A percentile compares a stretch with the other conserved stretches of the same genome.
Evolutionary conservation across 1,284 basidiomycete species (phyloP).

Genomic region (Leccinum pachyderme): DNA sequence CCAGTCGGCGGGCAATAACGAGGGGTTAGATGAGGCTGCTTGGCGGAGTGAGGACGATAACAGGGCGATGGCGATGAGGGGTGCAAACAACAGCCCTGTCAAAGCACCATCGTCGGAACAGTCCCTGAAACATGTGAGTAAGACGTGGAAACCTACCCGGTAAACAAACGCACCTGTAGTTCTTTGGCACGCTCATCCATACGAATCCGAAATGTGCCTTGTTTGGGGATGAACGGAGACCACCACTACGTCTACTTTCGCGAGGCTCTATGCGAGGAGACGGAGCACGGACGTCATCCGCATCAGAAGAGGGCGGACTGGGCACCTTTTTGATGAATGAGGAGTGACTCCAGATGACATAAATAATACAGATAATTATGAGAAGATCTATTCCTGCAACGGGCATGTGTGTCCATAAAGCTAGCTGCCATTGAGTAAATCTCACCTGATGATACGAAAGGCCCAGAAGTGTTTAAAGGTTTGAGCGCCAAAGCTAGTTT

Average conservation of each 20-base stretch:
- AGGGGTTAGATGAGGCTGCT: constrained; percentile 23
- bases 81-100: constrained; percentile 76
- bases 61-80: constrained; percentile 69
- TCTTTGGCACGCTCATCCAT: constrained; percentile 89
- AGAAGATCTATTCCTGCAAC: constrained; percentile 59
- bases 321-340: constrained; percentile 33
- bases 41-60: constrained; percentile 52
- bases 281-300: constrained; percentile 26
- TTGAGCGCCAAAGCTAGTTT: constrained; percentile 18
- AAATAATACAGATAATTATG: constrained; percentile 54
- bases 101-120: constrained; percentile 82
- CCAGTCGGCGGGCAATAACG: constrained; percentile 61
- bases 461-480: constrained; percentile 3
- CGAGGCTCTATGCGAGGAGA: constrained; percentile 43
- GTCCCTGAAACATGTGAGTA: constrained; percentile 47
- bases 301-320: constrained; percentile 21
- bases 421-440: not conserved
- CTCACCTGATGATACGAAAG: constrained; percentile 29
- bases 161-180: constrained; percentile 60
- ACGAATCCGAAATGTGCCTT: constrained; percentile 65
- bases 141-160: not conserved
- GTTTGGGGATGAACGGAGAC: constrained; percentile 29
- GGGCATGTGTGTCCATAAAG: constrained; percentile 11
- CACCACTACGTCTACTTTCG: constrained; percentile 40
- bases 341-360: constrained; percentile 63